phyloP scores from a whole-genome alignment of 306 rosid genomes.

The Prunus dulcis region DNA sequence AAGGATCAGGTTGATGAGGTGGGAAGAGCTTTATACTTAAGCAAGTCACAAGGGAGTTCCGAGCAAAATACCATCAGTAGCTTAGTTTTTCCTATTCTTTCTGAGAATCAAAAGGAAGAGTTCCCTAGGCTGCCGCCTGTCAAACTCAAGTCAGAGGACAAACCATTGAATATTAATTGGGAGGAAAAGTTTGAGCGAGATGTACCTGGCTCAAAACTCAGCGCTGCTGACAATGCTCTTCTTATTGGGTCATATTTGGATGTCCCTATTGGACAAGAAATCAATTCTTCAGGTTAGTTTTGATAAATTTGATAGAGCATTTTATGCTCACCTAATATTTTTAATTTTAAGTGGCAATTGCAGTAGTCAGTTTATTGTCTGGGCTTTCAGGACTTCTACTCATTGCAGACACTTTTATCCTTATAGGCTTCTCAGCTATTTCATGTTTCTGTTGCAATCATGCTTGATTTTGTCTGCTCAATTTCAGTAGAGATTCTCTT shows the following conservation, averaged over 20 bases:
- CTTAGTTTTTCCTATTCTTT: conserved; percentile 52
- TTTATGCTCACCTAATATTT: background rate
- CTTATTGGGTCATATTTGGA: conserved; percentile 83
- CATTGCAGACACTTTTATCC: conserved; percentile 18
- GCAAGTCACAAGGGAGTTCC: conserved; percentile 60
- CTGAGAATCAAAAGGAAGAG: conserved; percentile 76
- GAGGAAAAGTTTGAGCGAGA: conserved; percentile 78
- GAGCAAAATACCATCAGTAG: conserved; percentile 49
- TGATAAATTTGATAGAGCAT: conserved; percentile 10
- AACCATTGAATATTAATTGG: conserved; percentile 62
- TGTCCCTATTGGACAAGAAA: conserved; percentile 93
- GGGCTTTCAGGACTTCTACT: background rate
- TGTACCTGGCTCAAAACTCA: conserved; percentile 46
- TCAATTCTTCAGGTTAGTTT: conserved; percentile 68
- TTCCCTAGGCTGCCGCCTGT: conserved; percentile 93
- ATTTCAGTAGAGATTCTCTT: conserved; percentile 7
- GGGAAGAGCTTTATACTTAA: conserved; percentile 71
- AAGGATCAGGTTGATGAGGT: conserved; percentile 90
- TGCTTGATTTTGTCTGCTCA: conserved; percentile 12
- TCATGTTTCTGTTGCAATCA: conserved; percentile 12
- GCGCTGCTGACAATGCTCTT: conserved; percentile 46
- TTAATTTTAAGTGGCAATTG: conserved; percentile 11
- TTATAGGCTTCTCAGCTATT: background rate
- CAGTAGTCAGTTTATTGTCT: conserved; percentile 1
- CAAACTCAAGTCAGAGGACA: conserved; percentile 85